Evolutionary conservation across 2,329 filamentous ascomycete species (phyloP).

Genomic region (Coniella vitis): DNA sequence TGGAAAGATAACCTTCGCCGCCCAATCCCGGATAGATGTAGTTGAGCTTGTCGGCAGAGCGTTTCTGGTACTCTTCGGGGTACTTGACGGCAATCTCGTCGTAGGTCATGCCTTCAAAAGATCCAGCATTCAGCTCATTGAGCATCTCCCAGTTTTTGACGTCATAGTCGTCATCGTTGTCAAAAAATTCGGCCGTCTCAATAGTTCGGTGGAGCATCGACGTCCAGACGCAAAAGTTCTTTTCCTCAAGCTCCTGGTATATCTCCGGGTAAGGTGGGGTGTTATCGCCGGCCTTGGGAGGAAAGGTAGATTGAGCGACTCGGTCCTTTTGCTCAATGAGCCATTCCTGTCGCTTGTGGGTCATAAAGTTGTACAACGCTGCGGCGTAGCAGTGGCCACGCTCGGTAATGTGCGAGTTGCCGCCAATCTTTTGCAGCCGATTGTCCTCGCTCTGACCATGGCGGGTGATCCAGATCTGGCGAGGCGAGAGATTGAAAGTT

Average conservation of each 20-base stretch:
- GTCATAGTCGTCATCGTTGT: constrained; percentile 61
- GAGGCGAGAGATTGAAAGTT: constrained; percentile 91
- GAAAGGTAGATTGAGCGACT: constrained; percentile 70
- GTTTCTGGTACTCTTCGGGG: constrained; percentile 74
- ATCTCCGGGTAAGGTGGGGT: constrained; percentile 93
- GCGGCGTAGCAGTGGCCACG: constrained; percentile 74
- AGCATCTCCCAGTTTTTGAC: constrained; percentile 80
- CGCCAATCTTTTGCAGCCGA: constrained; percentile 78
- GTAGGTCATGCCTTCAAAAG: constrained; percentile 94
- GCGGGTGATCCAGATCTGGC: constrained; percentile 96
- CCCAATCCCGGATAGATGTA: constrained; percentile 96
- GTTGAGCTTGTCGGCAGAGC: constrained; percentile 79
- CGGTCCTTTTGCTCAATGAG: constrained; percentile 74
- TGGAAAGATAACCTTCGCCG: constrained; percentile 92
- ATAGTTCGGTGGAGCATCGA: constrained; percentile 91
- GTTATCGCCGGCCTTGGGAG: constrained; percentile 83
- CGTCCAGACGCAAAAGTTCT: constrained; percentile 97
- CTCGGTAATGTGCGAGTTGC: constrained; percentile 76
- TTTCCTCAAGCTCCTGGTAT: constrained; percentile 61
- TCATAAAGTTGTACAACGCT: constrained; percentile 78
- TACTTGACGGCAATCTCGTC: constrained; percentile 75
- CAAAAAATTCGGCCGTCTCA: constrained; percentile 60
- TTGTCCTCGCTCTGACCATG: constrained; percentile 92
- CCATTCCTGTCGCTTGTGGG: constrained; percentile 73
- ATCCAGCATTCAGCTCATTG: constrained; percentile 88